phyloP scores from a whole-genome alignment of 2,329 filamentous ascomycete genomes.

The Penicillium sp. region DNA sequence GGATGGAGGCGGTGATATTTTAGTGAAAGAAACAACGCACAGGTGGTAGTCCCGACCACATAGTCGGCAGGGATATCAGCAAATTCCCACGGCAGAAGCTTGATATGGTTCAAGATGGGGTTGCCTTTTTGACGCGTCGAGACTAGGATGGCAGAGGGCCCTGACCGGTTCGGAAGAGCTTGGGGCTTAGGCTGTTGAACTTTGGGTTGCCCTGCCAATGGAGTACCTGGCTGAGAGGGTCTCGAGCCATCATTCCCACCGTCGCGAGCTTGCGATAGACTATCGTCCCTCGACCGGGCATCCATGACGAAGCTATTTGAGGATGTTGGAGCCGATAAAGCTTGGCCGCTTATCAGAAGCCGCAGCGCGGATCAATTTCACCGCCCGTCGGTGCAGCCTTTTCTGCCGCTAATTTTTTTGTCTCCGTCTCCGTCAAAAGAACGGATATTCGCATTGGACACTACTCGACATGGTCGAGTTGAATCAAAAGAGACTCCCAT shows the following conservation, averaged over 20 bases:
- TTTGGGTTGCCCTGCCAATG: conserved; percentile 36
- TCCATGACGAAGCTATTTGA: conserved; percentile 15
- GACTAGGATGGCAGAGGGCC: conserved; percentile 76
- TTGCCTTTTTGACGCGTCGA: conserved; percentile 93
- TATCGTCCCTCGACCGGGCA: conserved; percentile 4
- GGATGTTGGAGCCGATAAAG: conserved; percentile 17
- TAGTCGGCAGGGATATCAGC: conserved; percentile 96
- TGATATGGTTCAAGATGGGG: conserved; percentile 77
- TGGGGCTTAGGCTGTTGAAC: conserved; percentile 86
- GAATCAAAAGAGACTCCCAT: conserved; percentile 33
- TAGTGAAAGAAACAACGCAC: conserved; percentile 84
- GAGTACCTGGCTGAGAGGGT: conserved; percentile 28
- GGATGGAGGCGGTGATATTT: conserved; percentile 97
- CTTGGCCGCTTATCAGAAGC: conserved; percentile 9
- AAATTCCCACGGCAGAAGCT: conserved; percentile 87
- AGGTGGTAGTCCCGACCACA: conserved; percentile 77
- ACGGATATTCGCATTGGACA: conserved; percentile 7
- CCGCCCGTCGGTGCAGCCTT: conserved; percentile 16
- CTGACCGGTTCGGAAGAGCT: conserved; percentile 60
- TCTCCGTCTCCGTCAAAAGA: conserved; percentile 10
- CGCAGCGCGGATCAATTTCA: conserved; percentile 3
- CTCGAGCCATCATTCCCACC: conserved; percentile 29
- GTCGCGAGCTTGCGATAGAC: conserved; percentile 2
- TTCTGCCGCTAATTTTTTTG: conserved; percentile 34
- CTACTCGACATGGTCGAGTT: conserved; percentile 27